Conservation (phyloP, 805 yeast genomes). For the Yarrowia deformans region DNA sequence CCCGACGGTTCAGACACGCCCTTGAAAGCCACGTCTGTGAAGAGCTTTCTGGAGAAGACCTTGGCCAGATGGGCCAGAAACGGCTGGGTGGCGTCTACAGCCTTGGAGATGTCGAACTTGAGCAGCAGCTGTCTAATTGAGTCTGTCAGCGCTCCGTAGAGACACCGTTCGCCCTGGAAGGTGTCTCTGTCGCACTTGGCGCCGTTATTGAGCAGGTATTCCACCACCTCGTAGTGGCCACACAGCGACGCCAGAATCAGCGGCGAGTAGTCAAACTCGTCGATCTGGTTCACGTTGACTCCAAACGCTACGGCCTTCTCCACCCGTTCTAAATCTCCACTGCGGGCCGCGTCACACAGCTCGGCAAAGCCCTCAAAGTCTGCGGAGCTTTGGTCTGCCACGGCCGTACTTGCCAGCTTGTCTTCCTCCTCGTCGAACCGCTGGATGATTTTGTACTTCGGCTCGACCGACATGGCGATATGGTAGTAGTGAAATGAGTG, state of each 20-base stretch:
- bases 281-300: conserved; percentile 62
- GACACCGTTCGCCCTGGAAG: conserved; percentile 79
- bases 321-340: conserved; percentile 71
- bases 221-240: conserved; percentile 74
- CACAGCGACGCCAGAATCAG: conserved; percentile 74
- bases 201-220: conserved; percentile 65
- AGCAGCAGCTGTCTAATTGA: conserved; percentile 64
- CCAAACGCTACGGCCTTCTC: conserved; percentile 64
- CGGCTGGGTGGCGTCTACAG: conserved; percentile 71
- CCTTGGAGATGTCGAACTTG: conserved; percentile 69
- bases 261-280: conserved; percentile 79
- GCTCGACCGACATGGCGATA: conserved; percentile 23
- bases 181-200: conserved; percentile 82
- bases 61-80: conserved; percentile 74
- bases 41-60: conserved; percentile 44
- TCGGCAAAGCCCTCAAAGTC: conserved; percentile 47
- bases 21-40: conserved; percentile 1
- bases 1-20: background rate
- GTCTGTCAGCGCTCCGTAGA: conserved; percentile 80
- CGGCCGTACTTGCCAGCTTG: conserved; percentile 7
- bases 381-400: background rate
- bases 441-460: conserved; percentile 29
- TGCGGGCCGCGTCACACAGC: conserved; percentile 70
- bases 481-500: background rate
- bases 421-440: conserved; percentile 35